Conservation (phyloP, 148 eudicot species). For the Selenicereus undatus region DNA sequence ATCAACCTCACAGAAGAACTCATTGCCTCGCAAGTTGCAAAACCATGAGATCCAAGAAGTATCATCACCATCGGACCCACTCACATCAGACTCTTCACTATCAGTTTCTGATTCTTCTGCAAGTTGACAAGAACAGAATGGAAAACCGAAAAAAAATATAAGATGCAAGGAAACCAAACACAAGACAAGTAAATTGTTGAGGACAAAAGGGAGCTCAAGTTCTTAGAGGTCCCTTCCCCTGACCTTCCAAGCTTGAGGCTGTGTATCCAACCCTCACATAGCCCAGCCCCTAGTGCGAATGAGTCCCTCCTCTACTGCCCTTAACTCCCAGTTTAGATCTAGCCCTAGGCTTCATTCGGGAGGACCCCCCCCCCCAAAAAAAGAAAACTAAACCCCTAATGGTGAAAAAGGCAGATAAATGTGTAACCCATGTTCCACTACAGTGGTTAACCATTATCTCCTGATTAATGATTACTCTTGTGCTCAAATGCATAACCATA, state of each 20-base stretch:
- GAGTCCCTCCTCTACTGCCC: neutral
- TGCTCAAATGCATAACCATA: too few species aligned
- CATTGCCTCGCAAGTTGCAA: constrained; percentile 72
- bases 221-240: neutral
- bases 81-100: constrained; percentile 72
- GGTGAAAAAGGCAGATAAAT: neutral
- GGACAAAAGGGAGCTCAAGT: neutral
- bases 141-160: too few species aligned
- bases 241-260: neutral
- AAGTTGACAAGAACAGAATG: neutral
- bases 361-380: neutral
- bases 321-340: neutral
- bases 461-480: too few species aligned
- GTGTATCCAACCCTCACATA: neutral
- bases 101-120: constrained; percentile 73
- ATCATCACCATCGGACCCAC: constrained; percentile 75
- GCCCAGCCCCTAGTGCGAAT: neutral
- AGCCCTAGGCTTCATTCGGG: neutral
- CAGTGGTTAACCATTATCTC: too few species aligned
- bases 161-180: neutral
- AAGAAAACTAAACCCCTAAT: neutral
- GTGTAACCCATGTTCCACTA: too few species aligned
- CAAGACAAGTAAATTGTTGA: neutral
- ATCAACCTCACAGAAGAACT: constrained; percentile 75
- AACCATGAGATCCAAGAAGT: constrained; percentile 84